Evolutionary conservation across 306 rosid species (phyloP).

Genomic region (Inga oerstediana): DNA sequence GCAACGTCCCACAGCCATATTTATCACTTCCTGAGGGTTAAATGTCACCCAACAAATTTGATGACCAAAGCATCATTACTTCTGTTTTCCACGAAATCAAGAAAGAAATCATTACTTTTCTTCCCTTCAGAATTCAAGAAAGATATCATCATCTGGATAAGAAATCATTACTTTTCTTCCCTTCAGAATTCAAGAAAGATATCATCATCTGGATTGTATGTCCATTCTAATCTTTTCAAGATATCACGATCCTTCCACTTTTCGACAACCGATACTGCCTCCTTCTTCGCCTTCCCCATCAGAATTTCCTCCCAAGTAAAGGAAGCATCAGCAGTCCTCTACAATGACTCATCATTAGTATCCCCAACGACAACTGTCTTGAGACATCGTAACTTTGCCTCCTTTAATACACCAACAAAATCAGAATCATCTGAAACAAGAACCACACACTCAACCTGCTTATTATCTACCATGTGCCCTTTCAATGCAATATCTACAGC

Average conservation of each 20-base stretch:
- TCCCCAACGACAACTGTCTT: constrained; percentile 84
- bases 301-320: constrained; percentile 86
- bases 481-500: constrained; percentile 55
- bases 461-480: constrained; percentile 47
- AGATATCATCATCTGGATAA: constrained; percentile 26
- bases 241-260: too few relatives aligned
- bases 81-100: neutral
- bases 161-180: too few relatives aligned
- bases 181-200: too few relatives aligned
- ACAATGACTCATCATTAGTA: constrained; percentile 60
- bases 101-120: neutral
- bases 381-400: constrained; percentile 72
- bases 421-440: constrained; percentile 83
- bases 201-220: constrained; percentile 69
- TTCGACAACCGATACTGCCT: too few relatives aligned
- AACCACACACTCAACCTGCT: constrained; percentile 67
- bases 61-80: constrained; percentile 1
- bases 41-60: constrained; percentile 27
- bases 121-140: neutral
- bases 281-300: constrained; percentile 76
- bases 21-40: constrained; percentile 13
- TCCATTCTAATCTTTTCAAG: too few relatives aligned
- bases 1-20: neutral
- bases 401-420: constrained; percentile 62
- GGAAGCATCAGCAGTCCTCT: constrained; percentile 69